A percentile compares a stretch with the other conserved stretches of the same genome.
phyloP scores from a whole-genome alignment of 1,139 yeast species.

The Lizanozyma gosingica region DNA sequence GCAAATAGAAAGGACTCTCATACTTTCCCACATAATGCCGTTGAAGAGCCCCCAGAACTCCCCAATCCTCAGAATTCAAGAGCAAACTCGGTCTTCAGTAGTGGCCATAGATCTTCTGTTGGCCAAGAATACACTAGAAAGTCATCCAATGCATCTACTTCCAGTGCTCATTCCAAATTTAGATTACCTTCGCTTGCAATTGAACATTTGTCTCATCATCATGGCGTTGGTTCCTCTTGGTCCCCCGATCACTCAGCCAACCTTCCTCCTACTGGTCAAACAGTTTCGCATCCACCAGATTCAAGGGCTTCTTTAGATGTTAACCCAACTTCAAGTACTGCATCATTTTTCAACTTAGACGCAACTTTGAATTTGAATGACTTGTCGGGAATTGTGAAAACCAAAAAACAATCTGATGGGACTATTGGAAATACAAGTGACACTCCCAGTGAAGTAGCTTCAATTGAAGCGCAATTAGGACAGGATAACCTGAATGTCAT shows the following conservation, averaged over 20 bases:
- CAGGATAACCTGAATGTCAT: background rate
- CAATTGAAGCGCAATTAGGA: background rate
- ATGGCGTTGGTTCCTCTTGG: background rate
- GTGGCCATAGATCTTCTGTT: background rate
- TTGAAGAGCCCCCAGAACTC: background rate
- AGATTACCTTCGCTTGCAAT: background rate
- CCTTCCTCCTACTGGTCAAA: background rate
- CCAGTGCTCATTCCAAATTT: background rate
- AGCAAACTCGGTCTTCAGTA: background rate
- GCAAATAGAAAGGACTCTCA: conserved; percentile 33
- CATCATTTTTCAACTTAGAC: background rate
- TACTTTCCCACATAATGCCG: conserved; percentile 1
- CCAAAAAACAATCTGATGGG: background rate
- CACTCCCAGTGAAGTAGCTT: background rate
- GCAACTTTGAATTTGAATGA: background rate
- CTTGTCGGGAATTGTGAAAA: background rate
- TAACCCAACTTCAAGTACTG: background rate
- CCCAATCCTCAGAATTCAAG: background rate
- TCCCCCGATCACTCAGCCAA: background rate
- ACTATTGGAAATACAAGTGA: background rate
- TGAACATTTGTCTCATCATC: background rate
- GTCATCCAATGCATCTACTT: background rate
- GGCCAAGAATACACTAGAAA: background rate
- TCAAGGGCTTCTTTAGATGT: background rate
- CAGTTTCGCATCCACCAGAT: background rate